phyloP scores from a whole-genome alignment of 352 stramenopile species.

The Phytopythium chamaehyphon region DNA sequence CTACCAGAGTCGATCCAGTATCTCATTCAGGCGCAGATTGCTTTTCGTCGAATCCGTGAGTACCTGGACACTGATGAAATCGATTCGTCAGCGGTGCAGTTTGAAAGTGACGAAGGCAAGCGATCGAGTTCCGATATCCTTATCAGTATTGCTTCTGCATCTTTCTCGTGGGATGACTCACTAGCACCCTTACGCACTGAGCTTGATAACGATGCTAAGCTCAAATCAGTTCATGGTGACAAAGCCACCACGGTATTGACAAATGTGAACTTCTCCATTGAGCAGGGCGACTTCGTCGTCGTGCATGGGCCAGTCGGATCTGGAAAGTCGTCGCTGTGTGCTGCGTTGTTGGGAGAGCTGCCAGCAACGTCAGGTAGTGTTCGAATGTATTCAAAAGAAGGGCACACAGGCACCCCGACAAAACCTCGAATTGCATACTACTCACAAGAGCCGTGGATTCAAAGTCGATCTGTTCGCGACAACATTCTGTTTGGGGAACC shows the following conservation, averaged over 20 bases:
- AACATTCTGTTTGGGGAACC: conserved; percentile 54
- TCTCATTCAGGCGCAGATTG: conserved; percentile 5
- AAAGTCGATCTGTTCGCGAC: conserved; percentile 41
- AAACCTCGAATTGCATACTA: conserved; percentile 21
- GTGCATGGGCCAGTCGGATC: conserved; percentile 3
- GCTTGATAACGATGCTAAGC: conserved; percentile 14
- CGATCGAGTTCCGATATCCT: conserved; percentile 5
- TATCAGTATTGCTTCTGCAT: conserved; percentile 22
- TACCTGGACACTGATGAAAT: conserved; percentile 4
- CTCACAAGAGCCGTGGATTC: conserved; percentile 46
- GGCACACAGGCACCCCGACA: no score
- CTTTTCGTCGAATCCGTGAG: not conserved
- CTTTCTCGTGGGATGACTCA: conserved; percentile 24
- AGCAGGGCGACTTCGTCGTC: conserved; percentile 5
- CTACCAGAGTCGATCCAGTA: conserved; percentile 11
- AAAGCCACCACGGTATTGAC: not conserved
- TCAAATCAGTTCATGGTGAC: conserved; percentile 16
- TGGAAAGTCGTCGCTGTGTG: conserved; percentile 5
- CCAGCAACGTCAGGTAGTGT: conserved; percentile 1
- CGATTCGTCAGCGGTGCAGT: not conserved
- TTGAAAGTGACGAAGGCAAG: conserved; percentile 12
- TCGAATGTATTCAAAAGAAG: not conserved
- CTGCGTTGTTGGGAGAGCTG: conserved; percentile 3
- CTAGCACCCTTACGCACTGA: conserved; percentile 20
- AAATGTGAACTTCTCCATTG: not conserved